phyloP scores from a whole-genome alignment of 2,329 filamentous ascomycete species.

The Microsporum ferrugineum region DNA sequence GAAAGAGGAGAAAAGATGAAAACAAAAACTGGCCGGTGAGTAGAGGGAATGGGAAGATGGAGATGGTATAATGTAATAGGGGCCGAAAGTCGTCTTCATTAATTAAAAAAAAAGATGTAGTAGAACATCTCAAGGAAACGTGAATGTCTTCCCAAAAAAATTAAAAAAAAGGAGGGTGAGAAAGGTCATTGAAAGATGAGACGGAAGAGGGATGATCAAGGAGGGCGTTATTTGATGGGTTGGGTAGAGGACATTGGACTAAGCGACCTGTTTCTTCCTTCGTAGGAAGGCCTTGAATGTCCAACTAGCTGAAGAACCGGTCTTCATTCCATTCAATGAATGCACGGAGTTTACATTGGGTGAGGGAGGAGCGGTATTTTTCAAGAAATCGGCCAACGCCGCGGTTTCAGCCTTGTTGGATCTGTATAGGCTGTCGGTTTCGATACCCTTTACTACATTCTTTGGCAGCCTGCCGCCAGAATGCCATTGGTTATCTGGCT shows the following conservation, averaged over 20 bases:
- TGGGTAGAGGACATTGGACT: background rate
- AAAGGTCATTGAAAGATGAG: background rate
- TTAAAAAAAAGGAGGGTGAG: slow-evolving; percentile 11
- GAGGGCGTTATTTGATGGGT: background rate
- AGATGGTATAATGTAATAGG: background rate
- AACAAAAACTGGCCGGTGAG: background rate
- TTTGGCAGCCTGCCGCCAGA: background rate
- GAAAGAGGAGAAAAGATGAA: background rate
- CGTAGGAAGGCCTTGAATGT: slow-evolving; percentile 18
- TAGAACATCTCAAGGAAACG: slow-evolving; percentile 9
- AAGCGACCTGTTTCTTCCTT: slow-evolving; percentile 19
- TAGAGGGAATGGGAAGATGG: background rate
- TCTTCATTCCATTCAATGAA: slow-evolving; percentile 10
- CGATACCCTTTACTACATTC: slow-evolving; percentile 5
- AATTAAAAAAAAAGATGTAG: slow-evolving; percentile 2
- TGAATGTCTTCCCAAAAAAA: slow-evolving; percentile 9
- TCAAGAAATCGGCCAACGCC: slow-evolving; percentile 62
- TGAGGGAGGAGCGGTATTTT: slow-evolving; percentile 50
- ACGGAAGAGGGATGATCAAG: background rate
- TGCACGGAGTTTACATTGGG: slow-evolving; percentile 8
- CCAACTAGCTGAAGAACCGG: slow-evolving; percentile 14
- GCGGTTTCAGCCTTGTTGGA: slow-evolving; percentile 39
- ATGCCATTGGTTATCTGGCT: background rate
- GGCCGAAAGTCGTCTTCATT: slow-evolving; percentile 1
- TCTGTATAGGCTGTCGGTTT: slow-evolving; percentile 14